A percentile compares a stretch with the other conserved stretches of the same genome.
phyloP scores from a whole-genome alignment of 2,329 filamentous ascomycete genomes.

The Dactylellina cionopaga region DNA sequence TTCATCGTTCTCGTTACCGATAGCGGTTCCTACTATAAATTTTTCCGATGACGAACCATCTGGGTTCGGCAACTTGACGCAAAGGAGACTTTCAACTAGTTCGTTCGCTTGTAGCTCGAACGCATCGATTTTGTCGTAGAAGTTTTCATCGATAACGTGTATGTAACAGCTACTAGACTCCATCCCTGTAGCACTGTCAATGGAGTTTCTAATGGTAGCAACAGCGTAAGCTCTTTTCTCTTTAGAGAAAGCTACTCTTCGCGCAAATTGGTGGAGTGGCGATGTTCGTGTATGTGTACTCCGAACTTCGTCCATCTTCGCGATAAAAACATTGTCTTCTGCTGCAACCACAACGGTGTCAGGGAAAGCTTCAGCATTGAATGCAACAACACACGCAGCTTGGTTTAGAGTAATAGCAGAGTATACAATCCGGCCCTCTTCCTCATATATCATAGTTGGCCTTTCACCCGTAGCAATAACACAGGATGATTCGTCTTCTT shows the following conservation, averaged over 20 bases:
- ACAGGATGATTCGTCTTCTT: slow-evolving; percentile 71
- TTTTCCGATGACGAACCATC: slow-evolving; percentile 72
- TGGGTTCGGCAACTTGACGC: slow-evolving; percentile 74
- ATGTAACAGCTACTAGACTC: slow-evolving; percentile 84
- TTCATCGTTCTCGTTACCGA: slow-evolving; percentile 70
- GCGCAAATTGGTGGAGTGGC: slow-evolving; percentile 80
- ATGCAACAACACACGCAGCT: slow-evolving; percentile 81
- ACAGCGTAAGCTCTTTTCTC: slow-evolving; percentile 83
- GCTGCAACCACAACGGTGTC: slow-evolving; percentile 84
- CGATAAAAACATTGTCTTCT: slow-evolving; percentile 78
- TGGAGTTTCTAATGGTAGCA: slow-evolving; percentile 80
- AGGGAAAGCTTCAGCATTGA: slow-evolving; percentile 83
- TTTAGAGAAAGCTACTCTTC: slow-evolving; percentile 85
- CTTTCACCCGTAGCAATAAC: slow-evolving; percentile 95
- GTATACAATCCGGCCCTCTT: slow-evolving; percentile 87
- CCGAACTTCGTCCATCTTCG: slow-evolving; percentile 81
- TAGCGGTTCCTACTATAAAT: slow-evolving; percentile 91
- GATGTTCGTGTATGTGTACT: slow-evolving; percentile 88
- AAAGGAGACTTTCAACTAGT: slow-evolving; percentile 84
- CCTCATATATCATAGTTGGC: slow-evolving; percentile 89
- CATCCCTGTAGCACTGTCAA: slow-evolving; percentile 67
- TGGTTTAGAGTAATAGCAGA: slow-evolving; percentile 92
- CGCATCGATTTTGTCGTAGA: slow-evolving; percentile 80
- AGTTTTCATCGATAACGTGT: slow-evolving; percentile 87
- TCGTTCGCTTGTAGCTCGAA: slow-evolving; percentile 75